Evolutionary conservation across 2,329 filamentous ascomycete species (phyloP).

Genomic region (Aspergillus ochraceoroseus): DNA sequence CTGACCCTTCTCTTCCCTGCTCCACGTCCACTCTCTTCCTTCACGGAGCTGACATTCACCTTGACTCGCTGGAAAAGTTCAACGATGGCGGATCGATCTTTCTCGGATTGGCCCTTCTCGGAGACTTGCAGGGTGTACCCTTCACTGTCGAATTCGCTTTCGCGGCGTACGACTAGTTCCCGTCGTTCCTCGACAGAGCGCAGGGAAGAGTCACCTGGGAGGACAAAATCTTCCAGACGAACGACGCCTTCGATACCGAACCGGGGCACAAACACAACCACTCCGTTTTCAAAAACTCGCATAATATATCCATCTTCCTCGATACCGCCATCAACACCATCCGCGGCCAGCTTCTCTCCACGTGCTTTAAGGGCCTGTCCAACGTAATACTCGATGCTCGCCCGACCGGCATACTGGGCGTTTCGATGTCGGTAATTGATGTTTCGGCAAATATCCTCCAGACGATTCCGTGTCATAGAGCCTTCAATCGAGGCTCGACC

Average conservation of each 20-base stretch:
- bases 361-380: constrained; percentile 85
- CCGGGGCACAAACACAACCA: constrained; percentile 89
- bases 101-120: constrained; percentile 46
- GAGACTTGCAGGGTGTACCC: constrained; percentile 67
- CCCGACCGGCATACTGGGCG: constrained; percentile 88
- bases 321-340: constrained; percentile 41
- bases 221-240: constrained; percentile 73
- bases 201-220: constrained; percentile 52
- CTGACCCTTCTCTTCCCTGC: constrained; percentile 80
- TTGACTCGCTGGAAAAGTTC: constrained; percentile 89
- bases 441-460: constrained; percentile 94
- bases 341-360: constrained; percentile 44
- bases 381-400: constrained; percentile 95
- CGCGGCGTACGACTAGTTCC: constrained; percentile 49
- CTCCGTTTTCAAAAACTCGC: constrained; percentile 95
- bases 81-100: constrained; percentile 49
- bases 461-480: constrained; percentile 72
- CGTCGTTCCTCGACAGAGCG: constrained; percentile 32
- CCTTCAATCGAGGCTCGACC: constrained; percentile 67
- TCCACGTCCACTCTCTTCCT: constrained; percentile 65
- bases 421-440: constrained; percentile 98
- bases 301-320: constrained; percentile 94
- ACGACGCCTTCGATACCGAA: constrained; percentile 96
- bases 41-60: constrained; percentile 84
- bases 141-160: constrained; percentile 78